Conservation (phyloP, 2,329 filamentous ascomycete genomes). For the Fusarium sp. region DNA sequence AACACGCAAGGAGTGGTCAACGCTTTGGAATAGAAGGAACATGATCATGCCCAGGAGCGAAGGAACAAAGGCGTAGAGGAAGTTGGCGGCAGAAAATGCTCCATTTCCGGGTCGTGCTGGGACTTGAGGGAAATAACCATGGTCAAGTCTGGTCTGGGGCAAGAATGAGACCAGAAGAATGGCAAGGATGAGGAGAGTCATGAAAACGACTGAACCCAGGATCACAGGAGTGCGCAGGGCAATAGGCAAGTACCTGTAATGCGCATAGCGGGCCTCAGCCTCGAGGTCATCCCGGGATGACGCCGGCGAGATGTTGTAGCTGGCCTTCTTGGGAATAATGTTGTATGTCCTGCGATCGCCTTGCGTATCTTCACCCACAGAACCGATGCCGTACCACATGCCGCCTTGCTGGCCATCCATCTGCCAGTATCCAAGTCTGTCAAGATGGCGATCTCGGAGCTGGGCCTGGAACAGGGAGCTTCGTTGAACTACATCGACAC, state of each 20-base stretch:
- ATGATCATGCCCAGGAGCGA: slow-evolving; percentile 75
- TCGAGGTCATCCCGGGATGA: slow-evolving; percentile 50
- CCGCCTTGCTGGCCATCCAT: slow-evolving; percentile 73
- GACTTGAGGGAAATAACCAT: slow-evolving; percentile 80
- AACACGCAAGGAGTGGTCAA: slow-evolving; percentile 75
- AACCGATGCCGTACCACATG: slow-evolving; percentile 83
- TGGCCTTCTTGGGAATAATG: slow-evolving; percentile 49
- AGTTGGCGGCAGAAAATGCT: slow-evolving; percentile 88
- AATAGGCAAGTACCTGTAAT: slow-evolving; percentile 79
- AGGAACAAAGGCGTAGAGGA: slow-evolving; percentile 84
- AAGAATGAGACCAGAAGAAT: slow-evolving; percentile 85
- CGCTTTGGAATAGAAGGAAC: slow-evolving; percentile 74
- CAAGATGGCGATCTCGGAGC: slow-evolving; percentile 68
- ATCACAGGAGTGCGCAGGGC: slow-evolving; percentile 77
- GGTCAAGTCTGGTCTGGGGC: slow-evolving; percentile 71
- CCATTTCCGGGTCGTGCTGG: slow-evolving; percentile 68
- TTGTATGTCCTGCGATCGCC: slow-evolving; percentile 43
- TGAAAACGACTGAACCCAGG: slow-evolving; percentile 73
- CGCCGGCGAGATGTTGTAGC: slow-evolving; percentile 51
- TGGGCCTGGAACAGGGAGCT: slow-evolving; percentile 66
- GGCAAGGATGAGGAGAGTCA: slow-evolving; percentile 73
- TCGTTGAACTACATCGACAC: slow-evolving; percentile 69
- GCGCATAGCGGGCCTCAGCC: slow-evolving; percentile 46
- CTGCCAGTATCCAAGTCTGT: slow-evolving; percentile 89
- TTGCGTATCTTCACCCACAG: slow-evolving; percentile 54